Base-by-base conservation (phyloP, 805 yeast species). In the Suhomyces sp. region DNA sequence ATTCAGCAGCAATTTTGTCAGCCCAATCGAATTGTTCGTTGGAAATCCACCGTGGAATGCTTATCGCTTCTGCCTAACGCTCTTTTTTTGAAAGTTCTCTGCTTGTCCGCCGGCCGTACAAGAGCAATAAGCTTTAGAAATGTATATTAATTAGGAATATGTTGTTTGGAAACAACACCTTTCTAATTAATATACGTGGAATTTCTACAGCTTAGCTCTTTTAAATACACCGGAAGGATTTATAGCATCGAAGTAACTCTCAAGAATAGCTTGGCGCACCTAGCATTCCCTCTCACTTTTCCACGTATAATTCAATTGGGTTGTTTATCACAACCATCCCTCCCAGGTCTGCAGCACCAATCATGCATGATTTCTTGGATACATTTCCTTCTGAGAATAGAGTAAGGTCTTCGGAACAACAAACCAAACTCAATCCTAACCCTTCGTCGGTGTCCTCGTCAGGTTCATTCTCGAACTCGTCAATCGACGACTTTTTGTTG, bases 1-100 rank as follows among this genome's bases (percentile, higher is more conserved):
- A 65, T 65, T 65, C 72, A 56, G 72, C 60, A 66, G 71, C 52
- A 59, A 65, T 65, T 66, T 63, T 62, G 68, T 55, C 42, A 39
- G 47, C 47, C 39, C 22, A 25, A 15, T 9, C 17, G n/a, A 24
- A 24, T 24, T 23, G 13, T 9, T n/a, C 10, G 16, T 7, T 14
- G 21, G 33, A 23, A 16, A 20, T 13, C 15, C 26, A 21, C 11
- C 12, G 23, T 13, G 28, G 25, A 22, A n/a, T 28, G 23, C 13
- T 26, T 20, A 8, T 31, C 20, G n/a, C 19, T 8, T 33, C n/a
- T 24, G 33, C 25, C 18, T 28, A 29, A 21, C 29, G 24, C 14
- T n/a, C n/a, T 3, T 26, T 28, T 17, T 15, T 33, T 37, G 45
- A 36, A 31, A 43, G 60, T 50, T 50, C 63, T 58, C 62, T 58